A percentile compares a stretch with the other conserved stretches of the same genome.
Conservation (phyloP, 2,329 filamentous ascomycete species). For the Stachybotrys chlorohalonatus region DNA sequence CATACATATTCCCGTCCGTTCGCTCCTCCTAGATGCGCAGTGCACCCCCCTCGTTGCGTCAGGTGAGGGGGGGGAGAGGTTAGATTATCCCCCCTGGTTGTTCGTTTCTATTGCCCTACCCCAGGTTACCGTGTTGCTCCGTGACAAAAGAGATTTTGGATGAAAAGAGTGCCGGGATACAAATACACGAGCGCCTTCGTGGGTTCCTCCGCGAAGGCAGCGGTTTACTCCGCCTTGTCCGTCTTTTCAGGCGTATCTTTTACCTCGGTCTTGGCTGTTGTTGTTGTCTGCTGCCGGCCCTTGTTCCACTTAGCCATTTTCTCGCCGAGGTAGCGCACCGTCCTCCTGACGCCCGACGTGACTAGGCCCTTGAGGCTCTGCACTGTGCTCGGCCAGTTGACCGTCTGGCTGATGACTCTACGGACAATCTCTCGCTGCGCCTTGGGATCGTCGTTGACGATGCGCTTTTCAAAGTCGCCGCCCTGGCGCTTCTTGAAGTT, state of each 20-base stretch:
- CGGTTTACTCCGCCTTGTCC: conserved; percentile 8
- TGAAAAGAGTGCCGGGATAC: too few relatives aligned
- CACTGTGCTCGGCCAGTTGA: conserved; percentile 82
- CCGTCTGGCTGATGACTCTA: conserved; percentile 74
- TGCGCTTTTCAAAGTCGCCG: conserved; percentile 77
- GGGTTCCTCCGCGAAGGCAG: not conserved
- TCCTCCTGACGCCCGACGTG: conserved; percentile 64
- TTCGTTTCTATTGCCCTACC: too few relatives aligned
- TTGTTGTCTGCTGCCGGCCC: conserved; percentile 22
- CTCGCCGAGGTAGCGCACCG: conserved; percentile 69
- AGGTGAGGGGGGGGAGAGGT: not conserved
- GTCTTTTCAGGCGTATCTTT: not conserved
- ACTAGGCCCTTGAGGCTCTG: conserved; percentile 80
- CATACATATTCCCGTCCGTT: not conserved
- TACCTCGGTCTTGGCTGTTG: not conserved
- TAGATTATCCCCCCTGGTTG: too few relatives aligned
- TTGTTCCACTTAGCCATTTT: conserved; percentile 62
- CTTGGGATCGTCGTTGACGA: conserved; percentile 59
- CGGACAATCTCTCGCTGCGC: conserved; percentile 64
- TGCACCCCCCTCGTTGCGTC: not conserved
- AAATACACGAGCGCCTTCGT: too few relatives aligned
- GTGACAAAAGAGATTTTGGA: too few relatives aligned
- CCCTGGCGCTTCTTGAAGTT: conserved; percentile 67
- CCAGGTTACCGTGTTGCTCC: too few relatives aligned
- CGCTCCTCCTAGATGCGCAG: conserved; percentile 7